These are phyloP conservation scores for Curvularia sp. DNA, from an alignment of 2,329 filamentous ascomycete species.

Conservation along the genomic window DNA sequence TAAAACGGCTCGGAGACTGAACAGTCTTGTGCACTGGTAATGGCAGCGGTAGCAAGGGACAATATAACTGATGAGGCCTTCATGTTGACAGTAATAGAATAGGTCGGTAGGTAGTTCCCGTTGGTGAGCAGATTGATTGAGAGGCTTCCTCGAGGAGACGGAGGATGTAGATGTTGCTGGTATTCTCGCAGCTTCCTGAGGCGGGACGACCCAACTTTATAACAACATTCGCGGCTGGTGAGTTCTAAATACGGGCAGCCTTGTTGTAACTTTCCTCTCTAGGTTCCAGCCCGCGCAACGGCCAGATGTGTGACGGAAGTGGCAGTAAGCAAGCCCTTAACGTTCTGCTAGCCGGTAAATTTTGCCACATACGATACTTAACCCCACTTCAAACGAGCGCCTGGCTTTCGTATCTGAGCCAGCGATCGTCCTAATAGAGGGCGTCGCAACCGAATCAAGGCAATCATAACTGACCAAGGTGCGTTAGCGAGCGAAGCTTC, in stretches of 20 bases:
- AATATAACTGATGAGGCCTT: slow-evolving; percentile 30
- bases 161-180: slow-evolving; percentile 5
- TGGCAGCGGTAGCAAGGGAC: slow-evolving; percentile 34
- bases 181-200: not conserved
- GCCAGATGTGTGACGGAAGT: slow-evolving; percentile 23
- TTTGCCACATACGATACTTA: slow-evolving; percentile 20
- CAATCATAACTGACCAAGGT: slow-evolving; percentile 25
- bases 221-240: slow-evolving; percentile 3
- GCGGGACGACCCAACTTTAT: slow-evolving; percentile 18
- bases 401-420: slow-evolving; percentile 16
- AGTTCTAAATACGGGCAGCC: slow-evolving; percentile 10
- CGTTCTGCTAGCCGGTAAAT: slow-evolving; percentile 18
- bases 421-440: slow-evolving; percentile 14
- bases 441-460: slow-evolving; percentile 16
- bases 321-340: slow-evolving; percentile 16
- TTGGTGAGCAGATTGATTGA: slow-evolving; percentile 1
- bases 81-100: slow-evolving; percentile 21
- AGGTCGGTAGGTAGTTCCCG: not conserved
- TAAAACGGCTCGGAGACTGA: slow-evolving; percentile 31
- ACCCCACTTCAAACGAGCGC: slow-evolving; percentile 3
- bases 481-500: slow-evolving; percentile 23
- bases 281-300: slow-evolving; percentile 17
- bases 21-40: slow-evolving; percentile 38
- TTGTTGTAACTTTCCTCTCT: slow-evolving; percentile 9
- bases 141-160: not conserved